Conservation (phyloP, 495 filamentous ascomycete genomes). For the Aspergillus heteromorphus region DNA sequence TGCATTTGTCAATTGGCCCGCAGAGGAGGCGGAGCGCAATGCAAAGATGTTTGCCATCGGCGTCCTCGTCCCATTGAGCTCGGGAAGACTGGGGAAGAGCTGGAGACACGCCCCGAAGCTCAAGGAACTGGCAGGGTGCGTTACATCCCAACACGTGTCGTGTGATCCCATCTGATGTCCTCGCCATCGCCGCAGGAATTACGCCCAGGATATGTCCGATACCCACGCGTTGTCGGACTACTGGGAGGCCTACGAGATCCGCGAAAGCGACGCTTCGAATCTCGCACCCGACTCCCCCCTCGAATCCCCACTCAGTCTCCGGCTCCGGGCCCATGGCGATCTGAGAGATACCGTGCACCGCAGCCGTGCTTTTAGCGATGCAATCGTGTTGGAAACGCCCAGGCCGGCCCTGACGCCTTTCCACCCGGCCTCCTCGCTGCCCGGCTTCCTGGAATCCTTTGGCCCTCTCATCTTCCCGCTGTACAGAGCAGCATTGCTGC, state of each 20-base stretch:
- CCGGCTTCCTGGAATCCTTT: conserved; percentile 70
- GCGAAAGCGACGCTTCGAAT: conserved; percentile 35
- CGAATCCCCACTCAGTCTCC: conserved; percentile 53
- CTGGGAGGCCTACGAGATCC: conserved; percentile 65
- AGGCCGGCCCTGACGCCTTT: conserved; percentile 68
- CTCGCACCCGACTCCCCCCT: conserved; percentile 35
- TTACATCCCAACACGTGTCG: not conserved
- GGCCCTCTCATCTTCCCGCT: conserved; percentile 89
- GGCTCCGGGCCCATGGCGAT: conserved; percentile 36
- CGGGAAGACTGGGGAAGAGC: conserved; percentile 78
- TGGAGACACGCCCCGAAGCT: conserved; percentile 82
- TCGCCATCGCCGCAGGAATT: conserved; percentile 20
- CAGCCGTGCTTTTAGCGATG: conserved; percentile 39
- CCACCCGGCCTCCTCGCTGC: conserved; percentile 82
- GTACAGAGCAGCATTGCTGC: conserved; percentile 78
- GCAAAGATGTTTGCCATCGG: conserved; percentile 91
- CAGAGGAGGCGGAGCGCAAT: conserved; percentile 71
- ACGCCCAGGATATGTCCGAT: conserved; percentile 36
- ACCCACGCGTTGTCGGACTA: conserved; percentile 66
- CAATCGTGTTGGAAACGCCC: conserved; percentile 52
- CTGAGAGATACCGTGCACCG: conserved; percentile 24
- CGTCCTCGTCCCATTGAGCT: conserved; percentile 76
- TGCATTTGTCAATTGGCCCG: conserved; percentile 83
- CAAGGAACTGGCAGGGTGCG: conserved; percentile 67
- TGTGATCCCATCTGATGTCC: conserved; percentile 1